phyloP scores from a whole-genome alignment of 1,284 basidiomycete genomes.

The Pisolithus thermaeus region DNA sequence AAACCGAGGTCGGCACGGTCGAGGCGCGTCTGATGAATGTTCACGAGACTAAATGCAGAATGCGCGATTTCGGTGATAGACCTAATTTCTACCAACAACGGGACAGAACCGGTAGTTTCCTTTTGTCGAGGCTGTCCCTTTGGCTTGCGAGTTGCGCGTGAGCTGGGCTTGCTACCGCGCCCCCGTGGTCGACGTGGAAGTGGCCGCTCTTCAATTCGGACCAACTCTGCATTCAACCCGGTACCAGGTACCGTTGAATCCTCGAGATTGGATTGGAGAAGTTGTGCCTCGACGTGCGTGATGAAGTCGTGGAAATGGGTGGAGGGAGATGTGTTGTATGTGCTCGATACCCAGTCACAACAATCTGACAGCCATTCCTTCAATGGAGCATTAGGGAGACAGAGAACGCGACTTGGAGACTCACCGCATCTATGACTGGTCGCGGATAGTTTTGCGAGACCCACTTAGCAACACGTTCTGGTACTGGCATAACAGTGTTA shows the following conservation, averaged over 20 bases:
- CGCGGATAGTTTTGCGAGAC: slow-evolving; percentile 44
- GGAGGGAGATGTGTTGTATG: slow-evolving; percentile 42
- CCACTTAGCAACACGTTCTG: slow-evolving; percentile 33
- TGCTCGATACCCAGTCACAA: slow-evolving; percentile 52
- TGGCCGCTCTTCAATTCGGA: slow-evolving; percentile 30
- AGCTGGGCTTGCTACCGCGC: slow-evolving; percentile 8
- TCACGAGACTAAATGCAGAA: slow-evolving; percentile 64
- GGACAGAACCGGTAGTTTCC: slow-evolving; percentile 32
- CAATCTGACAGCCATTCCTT: slow-evolving; percentile 73
- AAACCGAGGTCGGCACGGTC: slow-evolving; percentile 52
- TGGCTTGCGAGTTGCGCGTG: neutral
- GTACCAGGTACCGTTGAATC: slow-evolving; percentile 66
- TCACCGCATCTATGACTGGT: slow-evolving; percentile 52
- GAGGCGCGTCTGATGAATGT: slow-evolving; percentile 55
- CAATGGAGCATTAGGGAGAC: neutral
- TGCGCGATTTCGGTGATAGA: slow-evolving; percentile 70
- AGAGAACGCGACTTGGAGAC: slow-evolving; percentile 5
- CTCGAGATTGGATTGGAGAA: slow-evolving; percentile 62
- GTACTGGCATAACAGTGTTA: slow-evolving; percentile 15
- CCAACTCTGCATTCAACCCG: slow-evolving; percentile 50
- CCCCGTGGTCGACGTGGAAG: neutral
- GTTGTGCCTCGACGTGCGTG: slow-evolving; percentile 51
- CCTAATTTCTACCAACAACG: slow-evolving; percentile 63
- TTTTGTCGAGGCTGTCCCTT: slow-evolving; percentile 13
- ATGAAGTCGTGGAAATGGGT: slow-evolving; percentile 43